Conservation (phyloP, 1,139 yeast genomes). For the Scheffersomyces illinoinensis region DNA sequence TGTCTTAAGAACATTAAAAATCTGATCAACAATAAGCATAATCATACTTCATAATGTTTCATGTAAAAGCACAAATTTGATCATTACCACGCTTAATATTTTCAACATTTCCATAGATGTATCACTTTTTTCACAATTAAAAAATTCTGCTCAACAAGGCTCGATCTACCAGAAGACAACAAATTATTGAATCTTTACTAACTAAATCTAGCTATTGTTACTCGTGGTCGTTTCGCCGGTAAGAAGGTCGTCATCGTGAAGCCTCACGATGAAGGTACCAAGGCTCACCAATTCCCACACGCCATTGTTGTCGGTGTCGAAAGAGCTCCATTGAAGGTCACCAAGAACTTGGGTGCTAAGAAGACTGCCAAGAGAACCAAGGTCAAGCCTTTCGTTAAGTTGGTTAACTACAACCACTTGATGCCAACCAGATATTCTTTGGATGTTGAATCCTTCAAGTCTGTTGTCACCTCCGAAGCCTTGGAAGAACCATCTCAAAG, state of each 20-base stretch:
- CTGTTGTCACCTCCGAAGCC: constrained; percentile 89
- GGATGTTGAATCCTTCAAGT: constrained; percentile 94
- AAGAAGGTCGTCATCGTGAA: constrained; percentile 99
- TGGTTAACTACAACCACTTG: constrained; percentile 99
- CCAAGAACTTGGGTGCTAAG: constrained; percentile 95
- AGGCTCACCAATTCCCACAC: constrained; percentile 98
- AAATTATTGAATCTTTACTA: constrained; percentile 23
- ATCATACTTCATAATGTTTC: too few species aligned
- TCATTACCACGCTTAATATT: neutral
- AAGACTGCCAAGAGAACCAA: constrained; percentile 96
- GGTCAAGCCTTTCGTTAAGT: constrained; percentile 99
- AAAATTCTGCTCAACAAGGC: neutral
- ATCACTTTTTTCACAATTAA: neutral
- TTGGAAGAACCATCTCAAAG: constrained; percentile 98
- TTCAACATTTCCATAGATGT: neutral
- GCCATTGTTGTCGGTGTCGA: constrained; percentile 99
- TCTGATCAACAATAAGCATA: too few species aligned
- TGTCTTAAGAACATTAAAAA: too few species aligned
- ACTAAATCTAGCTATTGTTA: constrained; percentile 81
- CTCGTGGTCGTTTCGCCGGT: constrained; percentile 99
- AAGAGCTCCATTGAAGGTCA: constrained; percentile 97
- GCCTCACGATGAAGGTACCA: constrained; percentile 99
- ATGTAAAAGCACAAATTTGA: too few species aligned
- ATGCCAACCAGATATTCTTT: constrained; percentile 99
- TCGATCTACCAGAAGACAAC: neutral